These are phyloP conservation scores for Eleusine coracana DNA, from an alignment of 176 grass and related monocot genomes.

Conservation along the genomic window DNA sequence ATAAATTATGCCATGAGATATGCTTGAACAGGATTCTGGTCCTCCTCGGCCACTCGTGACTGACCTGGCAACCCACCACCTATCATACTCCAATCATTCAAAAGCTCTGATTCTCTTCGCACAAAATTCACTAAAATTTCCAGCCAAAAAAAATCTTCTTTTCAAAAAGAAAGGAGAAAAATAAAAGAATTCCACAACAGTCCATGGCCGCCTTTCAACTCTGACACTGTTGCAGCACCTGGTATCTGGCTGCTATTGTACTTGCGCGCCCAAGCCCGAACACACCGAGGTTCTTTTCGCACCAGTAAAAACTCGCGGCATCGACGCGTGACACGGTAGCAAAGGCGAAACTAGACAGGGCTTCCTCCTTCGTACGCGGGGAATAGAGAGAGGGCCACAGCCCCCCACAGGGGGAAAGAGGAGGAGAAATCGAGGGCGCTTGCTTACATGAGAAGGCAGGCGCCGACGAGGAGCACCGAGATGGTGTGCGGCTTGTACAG, in stretches of 20 bases:
- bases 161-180: background rate
- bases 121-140: background rate
- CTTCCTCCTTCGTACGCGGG: background rate
- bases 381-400: no score
- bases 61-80: background rate
- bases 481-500: slow-evolving; percentile 94
- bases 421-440: slow-evolving; percentile 3
- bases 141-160: background rate
- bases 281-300: background rate
- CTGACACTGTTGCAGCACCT: slow-evolving; percentile 57
- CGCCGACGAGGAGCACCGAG: slow-evolving; percentile 83
- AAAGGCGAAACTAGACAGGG: slow-evolving; percentile 17
- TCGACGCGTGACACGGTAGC: background rate
- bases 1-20: slow-evolving; percentile 6
- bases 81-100: slow-evolving; percentile 29
- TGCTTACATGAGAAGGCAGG: slow-evolving; percentile 91
- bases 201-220: slow-evolving; percentile 31
- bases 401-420: no score
- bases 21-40: background rate
- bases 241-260: slow-evolving; percentile 40
- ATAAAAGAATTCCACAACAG: background rate
- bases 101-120: background rate
- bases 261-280: slow-evolving; percentile 5
- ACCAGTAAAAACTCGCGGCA: slow-evolving; percentile 19
- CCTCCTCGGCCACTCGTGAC: slow-evolving; percentile 2